A percentile compares a stretch with the other conserved stretches of the same genome.
These are phyloP conservation scores for Phytophthora brassicae DNA, from an alignment of 352 stramenopile species.

Conservation along the genomic window DNA sequence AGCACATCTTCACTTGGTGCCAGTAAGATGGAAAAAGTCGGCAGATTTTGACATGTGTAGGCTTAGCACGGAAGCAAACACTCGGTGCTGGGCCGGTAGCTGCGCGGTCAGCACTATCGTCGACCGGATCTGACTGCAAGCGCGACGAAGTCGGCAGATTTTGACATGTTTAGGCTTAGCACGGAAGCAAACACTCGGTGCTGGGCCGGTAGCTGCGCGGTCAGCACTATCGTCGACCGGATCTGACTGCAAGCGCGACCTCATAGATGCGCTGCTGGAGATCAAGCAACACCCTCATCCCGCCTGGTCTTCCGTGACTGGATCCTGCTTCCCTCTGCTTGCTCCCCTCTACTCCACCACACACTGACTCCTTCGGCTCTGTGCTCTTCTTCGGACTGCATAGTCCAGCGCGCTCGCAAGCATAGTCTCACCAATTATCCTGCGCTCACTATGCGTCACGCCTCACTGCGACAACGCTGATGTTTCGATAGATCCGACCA, in stretches of 20 bases:
- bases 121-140: constrained; percentile 10
- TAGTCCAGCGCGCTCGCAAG: not conserved
- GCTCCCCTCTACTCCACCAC: no score
- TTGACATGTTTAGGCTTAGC: not conserved
- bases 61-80: not conserved
- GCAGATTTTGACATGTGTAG: constrained; percentile 9
- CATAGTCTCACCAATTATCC: not conserved
- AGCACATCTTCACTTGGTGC: not conserved
- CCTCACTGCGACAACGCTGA: not conserved
- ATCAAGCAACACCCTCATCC: constrained; percentile 17
- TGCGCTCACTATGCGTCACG: constrained; percentile 21
- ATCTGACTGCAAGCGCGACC: constrained; percentile 14
- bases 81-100: constrained; percentile 11
- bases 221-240: constrained; percentile 8
- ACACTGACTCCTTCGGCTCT: constrained; percentile 26
- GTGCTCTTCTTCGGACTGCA: not conserved
- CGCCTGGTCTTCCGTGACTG: constrained; percentile 29
- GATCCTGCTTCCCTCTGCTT: constrained; percentile 30
- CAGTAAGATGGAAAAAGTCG: constrained; percentile 3
- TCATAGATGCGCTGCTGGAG: constrained; percentile 28
- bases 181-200: not conserved
- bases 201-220: constrained; percentile 5
- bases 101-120: constrained; percentile 7
- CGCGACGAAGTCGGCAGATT: constrained; percentile 4
- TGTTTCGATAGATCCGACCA: not conserved